Conservation (phyloP, 2,329 filamentous ascomycete species). For the Lachnellula arida region DNA sequence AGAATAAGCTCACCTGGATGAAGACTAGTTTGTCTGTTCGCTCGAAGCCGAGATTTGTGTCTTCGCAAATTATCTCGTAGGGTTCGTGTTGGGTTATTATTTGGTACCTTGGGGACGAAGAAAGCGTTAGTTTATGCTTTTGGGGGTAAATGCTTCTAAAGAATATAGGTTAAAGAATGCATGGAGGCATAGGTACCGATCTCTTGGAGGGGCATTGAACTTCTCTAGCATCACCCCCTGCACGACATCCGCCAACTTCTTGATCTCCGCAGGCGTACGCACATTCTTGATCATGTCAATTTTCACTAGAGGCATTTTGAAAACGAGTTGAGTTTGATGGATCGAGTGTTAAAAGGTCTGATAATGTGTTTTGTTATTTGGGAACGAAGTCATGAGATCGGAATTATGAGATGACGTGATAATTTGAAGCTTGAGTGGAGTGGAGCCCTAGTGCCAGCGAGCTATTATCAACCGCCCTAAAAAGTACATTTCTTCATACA, state of each 20-base stretch:
- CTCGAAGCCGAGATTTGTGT: constrained; percentile 10
- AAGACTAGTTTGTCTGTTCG: constrained; percentile 7
- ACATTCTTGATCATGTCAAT: constrained; percentile 11
- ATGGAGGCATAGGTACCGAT: constrained; percentile 3
- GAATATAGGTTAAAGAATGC: neutral
- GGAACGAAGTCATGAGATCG: neutral
- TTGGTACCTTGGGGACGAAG: constrained; percentile 3
- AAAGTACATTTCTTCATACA: too few relatives aligned
- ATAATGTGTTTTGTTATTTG: neutral
- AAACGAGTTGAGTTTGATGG: neutral
- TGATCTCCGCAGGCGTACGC: constrained; percentile 9
- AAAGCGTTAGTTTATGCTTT: neutral
- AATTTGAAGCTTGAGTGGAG: neutral
- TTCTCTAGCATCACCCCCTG: constrained; percentile 12
- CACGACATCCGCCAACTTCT: constrained; percentile 10
- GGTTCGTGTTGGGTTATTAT: constrained; percentile 18
- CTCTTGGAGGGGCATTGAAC: constrained; percentile 14
- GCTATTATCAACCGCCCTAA: neutral
- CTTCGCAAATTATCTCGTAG: constrained; percentile 15
- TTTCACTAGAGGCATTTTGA: constrained; percentile 15
- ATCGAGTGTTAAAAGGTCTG: neutral
- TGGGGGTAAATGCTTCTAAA: neutral
- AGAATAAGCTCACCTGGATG: neutral
- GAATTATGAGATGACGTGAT: neutral
- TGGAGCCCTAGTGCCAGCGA: neutral